A percentile compares a stretch with the other conserved stretches of the same genome.
phyloP scores from a whole-genome alignment of 2,329 filamentous ascomycete species.

The Aspergillus ustus region DNA sequence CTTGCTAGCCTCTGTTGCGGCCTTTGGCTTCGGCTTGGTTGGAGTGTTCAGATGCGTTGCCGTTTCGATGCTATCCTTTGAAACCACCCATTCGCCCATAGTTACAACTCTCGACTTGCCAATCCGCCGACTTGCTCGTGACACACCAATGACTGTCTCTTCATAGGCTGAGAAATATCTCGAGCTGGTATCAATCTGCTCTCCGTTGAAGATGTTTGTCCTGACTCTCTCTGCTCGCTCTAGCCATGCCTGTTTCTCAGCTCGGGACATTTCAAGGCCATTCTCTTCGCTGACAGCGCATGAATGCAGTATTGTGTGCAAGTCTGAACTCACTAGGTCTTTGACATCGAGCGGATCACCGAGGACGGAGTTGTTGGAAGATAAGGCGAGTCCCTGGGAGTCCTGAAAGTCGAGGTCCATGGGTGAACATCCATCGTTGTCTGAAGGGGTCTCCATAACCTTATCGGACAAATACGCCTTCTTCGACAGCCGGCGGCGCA shows the following conservation, averaged over 20 bases:
- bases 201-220: slow-evolving; percentile 62
- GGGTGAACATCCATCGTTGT: neutral
- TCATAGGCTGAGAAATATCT: slow-evolving; percentile 34
- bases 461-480: slow-evolving; percentile 66
- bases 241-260: slow-evolving; percentile 61
- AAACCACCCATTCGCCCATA: slow-evolving; percentile 60
- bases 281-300: neutral
- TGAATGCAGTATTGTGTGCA: slow-evolving; percentile 50
- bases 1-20: slow-evolving; percentile 25
- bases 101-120: slow-evolving; percentile 64
- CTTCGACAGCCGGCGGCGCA: slow-evolving; percentile 63
- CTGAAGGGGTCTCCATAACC: slow-evolving; percentile 54
- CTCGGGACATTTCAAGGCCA: neutral
- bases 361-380: neutral
- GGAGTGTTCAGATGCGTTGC: neutral
- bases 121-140: slow-evolving; percentile 54
- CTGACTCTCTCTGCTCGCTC: slow-evolving; percentile 61
- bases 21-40: neutral
- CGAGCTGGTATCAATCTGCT: slow-evolving; percentile 44
- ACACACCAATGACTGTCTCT: slow-evolving; percentile 37
- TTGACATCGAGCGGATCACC: neutral
- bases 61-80: slow-evolving; percentile 56
- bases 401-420: neutral
- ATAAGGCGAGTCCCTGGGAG: neutral
- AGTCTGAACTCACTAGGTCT: neutral